Conservation (phyloP, 257 asterid species). For the Salvia hispanica region DNA sequence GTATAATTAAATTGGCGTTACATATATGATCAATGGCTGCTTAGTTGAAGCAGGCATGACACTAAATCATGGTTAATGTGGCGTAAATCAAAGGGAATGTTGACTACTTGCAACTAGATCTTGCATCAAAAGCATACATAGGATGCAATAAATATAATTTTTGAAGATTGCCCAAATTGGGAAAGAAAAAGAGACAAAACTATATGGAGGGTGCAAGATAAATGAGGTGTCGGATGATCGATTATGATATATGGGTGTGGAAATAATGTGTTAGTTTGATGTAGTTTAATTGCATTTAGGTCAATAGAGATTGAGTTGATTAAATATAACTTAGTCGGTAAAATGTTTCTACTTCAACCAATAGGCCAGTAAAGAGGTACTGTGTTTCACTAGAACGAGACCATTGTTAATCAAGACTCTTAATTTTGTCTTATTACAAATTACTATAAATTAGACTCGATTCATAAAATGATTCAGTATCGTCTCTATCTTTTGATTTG, state of each 20-base stretch:
- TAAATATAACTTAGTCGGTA: too few species aligned
- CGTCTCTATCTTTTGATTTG: too few species aligned
- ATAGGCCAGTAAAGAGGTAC: too few species aligned
- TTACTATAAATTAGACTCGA: too few species aligned
- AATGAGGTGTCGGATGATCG: background rate
- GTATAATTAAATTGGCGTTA: background rate
- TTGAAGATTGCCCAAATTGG: slow-evolving; percentile 22
- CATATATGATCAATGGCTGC: background rate
- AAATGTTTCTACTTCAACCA: too few species aligned
- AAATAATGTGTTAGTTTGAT: background rate
- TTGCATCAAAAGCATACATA: slow-evolving; percentile 37
- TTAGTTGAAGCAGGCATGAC: slow-evolving; percentile 24
- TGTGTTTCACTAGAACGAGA: too few species aligned
- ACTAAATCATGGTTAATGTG: slow-evolving; percentile 40
- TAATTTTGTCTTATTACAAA: too few species aligned
- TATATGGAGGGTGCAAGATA: slow-evolving; percentile 17
- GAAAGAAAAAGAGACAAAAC: slow-evolving; percentile 16
- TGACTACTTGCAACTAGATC: slow-evolving; percentile 6
- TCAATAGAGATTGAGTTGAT: background rate
- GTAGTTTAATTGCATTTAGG: background rate
- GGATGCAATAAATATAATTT: background rate
- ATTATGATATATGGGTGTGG: background rate
- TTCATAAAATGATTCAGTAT: too few species aligned
- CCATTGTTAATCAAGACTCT: too few species aligned
- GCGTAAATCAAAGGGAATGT: slow-evolving; percentile 41